Evolutionary conservation across 129 eudicot species (phyloP), one percentile per base, ranked within the genome.

Genomic region (Lactuca saligna): DNA sequence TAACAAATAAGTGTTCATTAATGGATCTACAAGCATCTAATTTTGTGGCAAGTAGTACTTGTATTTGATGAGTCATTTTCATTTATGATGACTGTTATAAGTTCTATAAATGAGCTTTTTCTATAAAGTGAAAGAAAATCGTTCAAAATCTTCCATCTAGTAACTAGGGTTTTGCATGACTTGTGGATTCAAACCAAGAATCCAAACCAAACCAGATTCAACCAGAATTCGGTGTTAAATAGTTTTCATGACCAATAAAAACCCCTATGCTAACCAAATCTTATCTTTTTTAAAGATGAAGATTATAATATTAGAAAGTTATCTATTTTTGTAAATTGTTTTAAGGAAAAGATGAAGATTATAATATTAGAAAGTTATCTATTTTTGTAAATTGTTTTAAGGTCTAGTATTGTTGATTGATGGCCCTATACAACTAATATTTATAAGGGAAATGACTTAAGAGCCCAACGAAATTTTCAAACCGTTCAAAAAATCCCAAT

Each of bases 1-100:
- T 61, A 50, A 54, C 75, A 61, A 41, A 41, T 69, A 48, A 76
- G 70, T 69, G 57, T 61, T 38, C 75, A 54, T 61, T 61, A 61
- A 75, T 38, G 70, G 57, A 61, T 76, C 70, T 76, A 53, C 54
- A 75, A 20, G 70, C 75, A 76, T 68, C 57, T 51, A 63, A 76
- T 69, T 68, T 69, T 69, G 63, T 61, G 62, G 68, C 65, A 41
- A 75, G 66, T 57, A 16, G 63, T 68, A 76, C 58, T 39, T 61
- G 64, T 53, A 39, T 69, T 66, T 76, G 65, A 66, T 31, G 11
- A 51, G 57, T 76, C 75, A 51, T 61, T 76, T 76, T 60, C 74
- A 57, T 49, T 65, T 48, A 65, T 65, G 41, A 48, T 46, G n/a
- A 20, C n/a, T 35, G n/a, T 73, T 64, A 64, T 31, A n/a, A 54